Percentiles rank a stretch among this genome's conserved stretches.
These are phyloP conservation scores for Candida maris DNA, from an alignment of 805 yeast genomes.

Conservation along the genomic window DNA sequence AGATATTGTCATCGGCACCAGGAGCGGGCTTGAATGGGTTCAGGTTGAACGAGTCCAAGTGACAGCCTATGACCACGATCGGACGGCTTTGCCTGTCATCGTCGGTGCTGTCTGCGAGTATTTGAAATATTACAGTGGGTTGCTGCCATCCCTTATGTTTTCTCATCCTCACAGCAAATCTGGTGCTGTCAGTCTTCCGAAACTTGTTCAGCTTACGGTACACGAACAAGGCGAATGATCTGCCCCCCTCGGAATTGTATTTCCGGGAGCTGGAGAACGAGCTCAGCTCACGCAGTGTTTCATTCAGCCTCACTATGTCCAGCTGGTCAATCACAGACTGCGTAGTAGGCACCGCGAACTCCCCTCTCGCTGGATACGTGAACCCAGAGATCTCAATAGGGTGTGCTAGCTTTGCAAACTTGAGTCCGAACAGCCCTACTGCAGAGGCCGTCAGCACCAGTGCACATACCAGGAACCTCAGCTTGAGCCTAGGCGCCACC, in stretches of 20 bases:
- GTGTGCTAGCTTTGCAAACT: background rate
- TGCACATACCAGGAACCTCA: background rate
- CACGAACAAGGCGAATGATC: slow-evolving; percentile 3
- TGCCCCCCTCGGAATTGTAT: slow-evolving; percentile 6
- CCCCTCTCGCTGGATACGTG: slow-evolving; percentile 5
- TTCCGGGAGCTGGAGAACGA: slow-evolving; percentile 1
- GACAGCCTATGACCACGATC: slow-evolving; percentile 73
- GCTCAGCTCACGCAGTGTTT: slow-evolving; percentile 2
- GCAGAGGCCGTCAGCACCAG: background rate
- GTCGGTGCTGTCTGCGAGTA: slow-evolving; percentile 33
- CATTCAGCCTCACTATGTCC: slow-evolving; percentile 1
- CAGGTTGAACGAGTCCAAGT: slow-evolving; percentile 80
- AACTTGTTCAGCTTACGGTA: slow-evolving; percentile 39
- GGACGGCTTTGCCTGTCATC: slow-evolving; percentile 33
- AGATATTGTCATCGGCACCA: slow-evolving; percentile 94
- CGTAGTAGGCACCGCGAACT: slow-evolving; percentile 1
- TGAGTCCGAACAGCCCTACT: background rate
- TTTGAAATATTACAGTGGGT: slow-evolving; percentile 64
- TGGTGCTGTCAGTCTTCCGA: slow-evolving; percentile 19
- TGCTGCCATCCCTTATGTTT: slow-evolving; percentile 71
- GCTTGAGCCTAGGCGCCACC: too few species aligned
- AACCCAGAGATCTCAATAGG: slow-evolving; percentile 4
- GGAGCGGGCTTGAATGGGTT: slow-evolving; percentile 69
- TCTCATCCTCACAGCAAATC: slow-evolving; percentile 44
- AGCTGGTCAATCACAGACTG: slow-evolving; percentile 2